A percentile compares a stretch with the other conserved stretches of the same genome.
These are phyloP conservation scores for Cyberlindnera samutprakarnensis DNA, from an alignment of 805 yeast species.

Conservation along the genomic window DNA sequence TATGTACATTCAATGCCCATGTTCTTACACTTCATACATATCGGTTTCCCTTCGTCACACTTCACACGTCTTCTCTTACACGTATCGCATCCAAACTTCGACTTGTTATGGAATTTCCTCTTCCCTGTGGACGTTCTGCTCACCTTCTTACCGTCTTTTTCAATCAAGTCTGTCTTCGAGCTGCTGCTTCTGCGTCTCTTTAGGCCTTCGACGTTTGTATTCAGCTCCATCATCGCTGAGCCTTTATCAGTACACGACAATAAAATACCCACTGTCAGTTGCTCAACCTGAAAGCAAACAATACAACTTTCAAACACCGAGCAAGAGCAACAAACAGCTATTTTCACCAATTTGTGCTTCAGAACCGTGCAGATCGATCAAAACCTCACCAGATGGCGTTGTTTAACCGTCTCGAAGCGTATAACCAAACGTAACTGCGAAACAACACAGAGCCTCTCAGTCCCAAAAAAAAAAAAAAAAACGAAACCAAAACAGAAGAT, in stretches of 20 bases:
- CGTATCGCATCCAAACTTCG: conserved; percentile 82
- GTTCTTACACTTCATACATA: conserved; percentile 70
- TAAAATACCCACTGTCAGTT: too few relatives aligned
- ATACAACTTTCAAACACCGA: too few relatives aligned
- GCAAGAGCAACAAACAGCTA: too few relatives aligned
- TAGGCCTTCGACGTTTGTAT: too few relatives aligned
- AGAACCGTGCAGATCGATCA: neutral
- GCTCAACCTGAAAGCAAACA: too few relatives aligned
- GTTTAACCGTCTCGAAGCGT: neutral
- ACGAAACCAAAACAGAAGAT: too few relatives aligned
- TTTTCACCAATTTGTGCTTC: too few relatives aligned
- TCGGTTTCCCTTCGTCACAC: conserved; percentile 83
- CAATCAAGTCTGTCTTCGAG: conserved; percentile 19
- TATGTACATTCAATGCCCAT: conserved; percentile 77
- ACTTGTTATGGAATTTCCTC: conserved; percentile 83
- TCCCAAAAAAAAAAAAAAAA: too few relatives aligned
- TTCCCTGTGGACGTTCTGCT: conserved; percentile 52
- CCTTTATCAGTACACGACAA: too few relatives aligned
- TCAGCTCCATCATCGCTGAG: too few relatives aligned
- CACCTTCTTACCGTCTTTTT: conserved; percentile 32
- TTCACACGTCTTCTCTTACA: conserved; percentile 88
- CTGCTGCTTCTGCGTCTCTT: neutral
- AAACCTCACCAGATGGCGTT: neutral
- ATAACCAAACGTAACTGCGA: too few relatives aligned
- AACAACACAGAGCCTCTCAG: too few relatives aligned